Conservation (phyloP, 352 stramenopile species). For the Globisporangium sylvaticum region DNA sequence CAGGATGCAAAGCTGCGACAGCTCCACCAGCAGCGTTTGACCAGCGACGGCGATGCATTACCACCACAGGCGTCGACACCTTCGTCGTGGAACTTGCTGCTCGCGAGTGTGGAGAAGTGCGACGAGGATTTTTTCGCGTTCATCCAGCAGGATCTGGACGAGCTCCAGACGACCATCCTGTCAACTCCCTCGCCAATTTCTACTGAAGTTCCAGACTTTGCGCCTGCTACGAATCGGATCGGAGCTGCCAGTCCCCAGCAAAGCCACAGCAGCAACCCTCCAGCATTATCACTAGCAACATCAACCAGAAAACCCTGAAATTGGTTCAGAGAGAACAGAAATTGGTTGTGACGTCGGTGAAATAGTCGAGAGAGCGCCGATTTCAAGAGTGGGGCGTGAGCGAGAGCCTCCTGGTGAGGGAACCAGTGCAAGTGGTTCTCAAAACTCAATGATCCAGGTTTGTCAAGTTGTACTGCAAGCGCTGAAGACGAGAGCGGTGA, state of each 20-base stretch:
- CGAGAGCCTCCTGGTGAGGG: not conserved
- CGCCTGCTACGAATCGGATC: not conserved
- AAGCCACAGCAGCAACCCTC: not conserved
- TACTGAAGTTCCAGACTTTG: not conserved
- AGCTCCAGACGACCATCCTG: conserved; percentile 26
- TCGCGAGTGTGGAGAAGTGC: conserved; percentile 31
- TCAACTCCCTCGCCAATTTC: not conserved
- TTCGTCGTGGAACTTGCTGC: conserved; percentile 29
- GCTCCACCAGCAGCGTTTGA: not conserved
- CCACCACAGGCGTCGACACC: not conserved
- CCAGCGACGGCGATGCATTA: not conserved
- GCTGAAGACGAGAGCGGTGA: too few species aligned
- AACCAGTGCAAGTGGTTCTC: too few species aligned
- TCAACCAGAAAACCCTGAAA: not conserved
- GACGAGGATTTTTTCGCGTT: conserved; percentile 41
- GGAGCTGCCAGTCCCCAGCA: not conserved
- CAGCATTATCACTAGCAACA: too few species aligned
- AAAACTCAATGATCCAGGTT: not conserved
- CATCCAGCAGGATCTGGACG: conserved; percentile 23
- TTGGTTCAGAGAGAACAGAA: not conserved
- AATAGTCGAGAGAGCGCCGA: too few species aligned
- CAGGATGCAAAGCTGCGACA: not conserved
- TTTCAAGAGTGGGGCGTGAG: not conserved
- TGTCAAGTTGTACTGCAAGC: too few species aligned
- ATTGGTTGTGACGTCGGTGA: not conserved